Evolutionary conservation across 2,329 filamentous ascomycete species (phyloP).

Genomic region (Blumeriella jaapii): DNA sequence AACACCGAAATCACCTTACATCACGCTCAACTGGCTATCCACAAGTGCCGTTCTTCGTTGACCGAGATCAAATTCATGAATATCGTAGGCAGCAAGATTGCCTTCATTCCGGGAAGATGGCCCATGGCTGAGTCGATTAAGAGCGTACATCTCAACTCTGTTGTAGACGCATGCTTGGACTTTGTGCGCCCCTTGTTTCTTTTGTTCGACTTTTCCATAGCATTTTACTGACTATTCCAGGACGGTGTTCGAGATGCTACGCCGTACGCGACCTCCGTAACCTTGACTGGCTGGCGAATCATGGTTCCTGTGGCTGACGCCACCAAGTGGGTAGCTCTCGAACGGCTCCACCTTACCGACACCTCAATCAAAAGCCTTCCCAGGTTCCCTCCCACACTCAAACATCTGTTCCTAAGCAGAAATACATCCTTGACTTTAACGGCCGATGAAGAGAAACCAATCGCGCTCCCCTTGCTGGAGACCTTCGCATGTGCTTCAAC

Average conservation of each 20-base stretch:
- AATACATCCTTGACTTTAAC: constrained; percentile 10
- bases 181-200: constrained; percentile 10
- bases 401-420: constrained; percentile 16
- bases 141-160: constrained; percentile 8
- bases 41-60: constrained; percentile 13
- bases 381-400: constrained; percentile 20
- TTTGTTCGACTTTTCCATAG: background rate
- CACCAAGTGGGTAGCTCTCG: constrained; percentile 12
- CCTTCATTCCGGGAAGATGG: constrained; percentile 5
- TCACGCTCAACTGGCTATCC: constrained; percentile 10
- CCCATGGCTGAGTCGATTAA: constrained; percentile 13
- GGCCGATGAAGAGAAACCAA: constrained; percentile 1
- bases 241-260: constrained; percentile 11
- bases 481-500: constrained; percentile 19
- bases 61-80: constrained; percentile 13
- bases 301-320: constrained; percentile 5
- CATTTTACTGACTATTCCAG: constrained; percentile 10
- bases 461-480: constrained; percentile 20
- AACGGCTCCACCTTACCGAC: constrained; percentile 19
- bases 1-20: constrained; percentile 13
- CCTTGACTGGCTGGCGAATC: constrained; percentile 14
- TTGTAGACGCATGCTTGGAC: constrained; percentile 7
- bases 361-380: constrained; percentile 13
- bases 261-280: constrained; percentile 14
- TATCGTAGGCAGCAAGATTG: constrained; percentile 3